A percentile compares a stretch with the other conserved stretches of the same genome.
phyloP scores from a whole-genome alignment of 2,329 filamentous ascomycete species.

The Meredithiella fracta region DNA sequence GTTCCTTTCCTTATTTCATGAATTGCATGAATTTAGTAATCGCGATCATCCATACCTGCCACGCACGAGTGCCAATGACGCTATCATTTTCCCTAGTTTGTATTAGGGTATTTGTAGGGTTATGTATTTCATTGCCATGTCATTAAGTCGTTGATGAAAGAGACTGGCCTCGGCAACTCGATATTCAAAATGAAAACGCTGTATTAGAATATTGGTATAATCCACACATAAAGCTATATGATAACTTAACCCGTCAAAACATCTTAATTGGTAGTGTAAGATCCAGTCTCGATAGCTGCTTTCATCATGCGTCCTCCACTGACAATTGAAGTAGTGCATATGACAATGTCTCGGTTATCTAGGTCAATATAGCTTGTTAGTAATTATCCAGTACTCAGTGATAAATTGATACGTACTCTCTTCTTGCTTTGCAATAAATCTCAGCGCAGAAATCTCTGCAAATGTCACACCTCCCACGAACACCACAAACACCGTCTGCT shows the following conservation, averaged over 20 bases:
- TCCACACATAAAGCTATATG: not conserved
- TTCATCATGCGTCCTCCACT: conserved; percentile 83
- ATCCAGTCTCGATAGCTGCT: conserved; percentile 57
- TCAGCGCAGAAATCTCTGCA: conserved; percentile 82
- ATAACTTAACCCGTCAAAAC: conserved; percentile 9
- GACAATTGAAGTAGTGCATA: conserved; percentile 83
- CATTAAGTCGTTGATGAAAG: too few species aligned
- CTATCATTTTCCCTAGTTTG: not conserved
- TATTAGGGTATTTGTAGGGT: not conserved
- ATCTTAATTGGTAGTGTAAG: conserved; percentile 30
- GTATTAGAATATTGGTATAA: not conserved
- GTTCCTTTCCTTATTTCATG: not conserved
- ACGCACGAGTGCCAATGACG: not conserved
- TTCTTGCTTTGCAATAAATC: conserved; percentile 78
- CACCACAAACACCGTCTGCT: conserved; percentile 87
- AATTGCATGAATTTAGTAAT: not conserved
- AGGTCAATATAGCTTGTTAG: conserved; percentile 2
- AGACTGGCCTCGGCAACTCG: not conserved
- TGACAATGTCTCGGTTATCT: conserved; percentile 68
- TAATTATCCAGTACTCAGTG: not conserved
- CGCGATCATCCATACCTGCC: not conserved
- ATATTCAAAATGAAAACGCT: conserved; percentile 14
- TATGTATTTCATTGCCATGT: too few species aligned
- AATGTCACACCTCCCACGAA: conserved; percentile 95
- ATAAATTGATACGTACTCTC: conserved; percentile 33